These are phyloP conservation scores for Amphibolis antarctica DNA, from an alignment of 106 monocot genomes.

Conservation along the genomic window DNA sequence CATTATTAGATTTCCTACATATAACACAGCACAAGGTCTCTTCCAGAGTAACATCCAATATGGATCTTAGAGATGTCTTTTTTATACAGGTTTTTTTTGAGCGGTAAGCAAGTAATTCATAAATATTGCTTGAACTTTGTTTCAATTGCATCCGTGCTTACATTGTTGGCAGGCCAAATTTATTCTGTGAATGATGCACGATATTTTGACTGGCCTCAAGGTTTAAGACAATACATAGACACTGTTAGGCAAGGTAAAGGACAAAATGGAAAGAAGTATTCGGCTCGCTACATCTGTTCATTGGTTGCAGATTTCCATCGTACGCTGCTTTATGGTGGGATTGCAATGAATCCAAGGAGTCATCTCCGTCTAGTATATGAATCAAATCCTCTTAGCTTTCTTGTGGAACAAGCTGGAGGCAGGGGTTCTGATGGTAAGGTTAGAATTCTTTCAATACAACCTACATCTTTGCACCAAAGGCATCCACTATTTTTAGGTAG, in stretches of 20 bases:
- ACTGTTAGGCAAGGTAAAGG: conserved; percentile 86
- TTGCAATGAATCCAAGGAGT: conserved; percentile 90
- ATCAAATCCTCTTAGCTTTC: conserved; percentile 93
- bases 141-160: too few relatives aligned
- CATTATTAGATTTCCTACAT: too few relatives aligned
- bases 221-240: conserved; percentile 79
- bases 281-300: conserved; percentile 88
- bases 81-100: too few relatives aligned
- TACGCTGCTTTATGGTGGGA: conserved; percentile 82
- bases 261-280: conserved; percentile 81
- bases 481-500: conserved; percentile 86
- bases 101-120: too few relatives aligned
- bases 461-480: conserved; percentile 82
- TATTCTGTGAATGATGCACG: conserved; percentile 97
- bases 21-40: too few relatives aligned
- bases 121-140: too few relatives aligned
- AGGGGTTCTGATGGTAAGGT: conserved; percentile 82
- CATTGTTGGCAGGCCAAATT: too few relatives aligned
- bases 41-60: too few relatives aligned
- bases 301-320: conserved; percentile 91
- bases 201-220: conserved; percentile 97
- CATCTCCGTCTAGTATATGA: conserved; percentile 94
- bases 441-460: conserved; percentile 78
- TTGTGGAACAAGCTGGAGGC: too few relatives aligned
- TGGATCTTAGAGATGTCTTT: too few relatives aligned